These are phyloP conservation scores for Nakaseomyces sp. DNA, from an alignment of 1,139 yeast genomes.

Conservation along the genomic window DNA sequence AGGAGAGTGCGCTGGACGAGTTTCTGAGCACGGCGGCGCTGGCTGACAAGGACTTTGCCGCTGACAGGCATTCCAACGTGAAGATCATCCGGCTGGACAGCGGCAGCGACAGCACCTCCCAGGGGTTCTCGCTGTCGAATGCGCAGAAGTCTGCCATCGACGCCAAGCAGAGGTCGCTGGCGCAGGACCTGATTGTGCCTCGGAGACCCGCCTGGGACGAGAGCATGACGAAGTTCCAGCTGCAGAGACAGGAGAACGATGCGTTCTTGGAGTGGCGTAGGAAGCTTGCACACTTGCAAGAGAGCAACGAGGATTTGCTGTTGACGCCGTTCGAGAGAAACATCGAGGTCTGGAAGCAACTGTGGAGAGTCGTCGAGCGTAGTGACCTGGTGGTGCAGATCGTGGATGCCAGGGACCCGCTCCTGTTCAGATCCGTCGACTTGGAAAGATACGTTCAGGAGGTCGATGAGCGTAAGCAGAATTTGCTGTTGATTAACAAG, in stretches of 20 bases:
- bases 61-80: conserved; percentile 77
- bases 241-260: conserved; percentile 82
- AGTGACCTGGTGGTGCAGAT: conserved; percentile 92
- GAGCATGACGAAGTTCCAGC: conserved; percentile 61
- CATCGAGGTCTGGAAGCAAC: conserved; percentile 95
- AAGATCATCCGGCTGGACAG: conserved; percentile 73
- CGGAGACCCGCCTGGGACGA: conserved; percentile 83
- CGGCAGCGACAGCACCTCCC: conserved; percentile 38
- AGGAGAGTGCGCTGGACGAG: conserved; percentile 89
- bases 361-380: conserved; percentile 97
- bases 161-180: conserved; percentile 62
- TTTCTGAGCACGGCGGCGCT: conserved; percentile 89
- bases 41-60: conserved; percentile 93
- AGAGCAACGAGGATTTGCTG: conserved; percentile 60
- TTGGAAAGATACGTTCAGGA: conserved; percentile 77
- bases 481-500: conserved; percentile 80
- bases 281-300: conserved; percentile 75
- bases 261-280: conserved; percentile 94
- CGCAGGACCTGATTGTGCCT: conserved; percentile 82
- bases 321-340: conserved; percentile 97
- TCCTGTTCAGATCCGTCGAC: conserved; percentile 82
- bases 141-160: conserved; percentile 61
- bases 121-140: conserved; percentile 49
- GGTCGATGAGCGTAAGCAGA: conserved; percentile 60
- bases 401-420: conserved; percentile 94